Conservation (phyloP, 2,329 filamentous ascomycete species). For the Colletotrichum tamarilloi region DNA sequence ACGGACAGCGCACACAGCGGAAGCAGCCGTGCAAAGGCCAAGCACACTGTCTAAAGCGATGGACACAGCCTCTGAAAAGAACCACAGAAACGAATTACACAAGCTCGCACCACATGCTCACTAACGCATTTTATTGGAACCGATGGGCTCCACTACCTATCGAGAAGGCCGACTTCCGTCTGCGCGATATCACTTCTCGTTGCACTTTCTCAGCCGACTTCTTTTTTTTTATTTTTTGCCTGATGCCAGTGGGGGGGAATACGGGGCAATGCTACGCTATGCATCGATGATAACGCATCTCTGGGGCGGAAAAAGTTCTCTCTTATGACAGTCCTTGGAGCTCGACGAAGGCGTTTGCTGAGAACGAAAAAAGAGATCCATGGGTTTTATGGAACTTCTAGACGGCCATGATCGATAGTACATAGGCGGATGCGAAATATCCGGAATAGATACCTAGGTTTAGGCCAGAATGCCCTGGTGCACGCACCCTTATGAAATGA, state of each 20-base stretch:
- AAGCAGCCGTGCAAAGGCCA: constrained; percentile 95
- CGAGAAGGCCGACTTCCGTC: constrained; percentile 17
- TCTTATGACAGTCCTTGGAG: constrained; percentile 34
- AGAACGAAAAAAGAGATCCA: constrained; percentile 29
- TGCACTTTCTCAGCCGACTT: constrained; percentile 31
- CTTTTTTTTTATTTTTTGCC: constrained; percentile 24
- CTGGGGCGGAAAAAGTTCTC: constrained; percentile 34
- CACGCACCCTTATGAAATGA: background rate
- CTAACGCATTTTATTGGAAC: constrained; percentile 28
- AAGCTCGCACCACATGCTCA: background rate
- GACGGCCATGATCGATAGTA: constrained; percentile 35
- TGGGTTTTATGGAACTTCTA: constrained; percentile 29
- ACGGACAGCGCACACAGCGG: constrained; percentile 93
- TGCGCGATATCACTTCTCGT: constrained; percentile 31
- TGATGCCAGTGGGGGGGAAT: constrained; percentile 13
- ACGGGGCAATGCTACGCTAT: constrained; percentile 30
- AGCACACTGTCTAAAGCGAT: constrained; percentile 78
- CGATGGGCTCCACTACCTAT: constrained; percentile 11
- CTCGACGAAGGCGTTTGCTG: constrained; percentile 36
- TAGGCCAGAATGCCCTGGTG: constrained; percentile 21
- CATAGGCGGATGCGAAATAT: constrained; percentile 33
- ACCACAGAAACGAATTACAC: constrained; percentile 11
- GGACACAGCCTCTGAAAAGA: constrained; percentile 1
- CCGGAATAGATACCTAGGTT: constrained; percentile 37
- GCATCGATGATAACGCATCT: constrained; percentile 35